A percentile compares a stretch with the other conserved stretches of the same genome.
Conservation (phyloP, 1,284 basidiomycete species). For the Fomes fomentarius region DNA sequence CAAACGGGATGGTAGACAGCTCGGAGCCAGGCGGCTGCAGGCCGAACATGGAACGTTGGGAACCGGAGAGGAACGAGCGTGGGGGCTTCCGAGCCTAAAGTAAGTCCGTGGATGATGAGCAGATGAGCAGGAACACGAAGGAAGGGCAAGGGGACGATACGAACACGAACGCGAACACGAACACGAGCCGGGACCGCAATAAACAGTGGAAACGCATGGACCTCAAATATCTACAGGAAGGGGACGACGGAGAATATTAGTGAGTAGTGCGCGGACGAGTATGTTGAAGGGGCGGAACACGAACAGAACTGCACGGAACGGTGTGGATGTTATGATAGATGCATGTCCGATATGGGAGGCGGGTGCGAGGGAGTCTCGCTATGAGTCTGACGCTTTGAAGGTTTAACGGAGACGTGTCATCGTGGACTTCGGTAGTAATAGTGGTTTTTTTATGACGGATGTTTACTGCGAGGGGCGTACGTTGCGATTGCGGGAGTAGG, state of each 20-base stretch:
- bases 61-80: not conserved
- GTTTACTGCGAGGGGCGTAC: not conserved
- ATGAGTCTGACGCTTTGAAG: not conserved
- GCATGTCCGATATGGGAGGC: slow-evolving; percentile 7
- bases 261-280: not conserved
- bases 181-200: slow-evolving; percentile 7
- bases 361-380: slow-evolving; percentile 1
- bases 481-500: slow-evolving; percentile 5
- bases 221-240: not conserved
- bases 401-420: slow-evolving; percentile 1
- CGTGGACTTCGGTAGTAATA: slow-evolving; percentile 6
- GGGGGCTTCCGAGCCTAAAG: slow-evolving; percentile 5
- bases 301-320: not conserved
- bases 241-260: not conserved
- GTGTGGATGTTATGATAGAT: not conserved
- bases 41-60: not conserved
- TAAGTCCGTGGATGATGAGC: not conserved
- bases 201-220: not conserved
- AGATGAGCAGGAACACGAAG: not conserved
- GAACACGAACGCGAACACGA: slow-evolving; percentile 4
- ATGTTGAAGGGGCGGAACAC: not conserved
- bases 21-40: not conserved
- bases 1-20: not conserved
- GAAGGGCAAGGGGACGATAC: not conserved
- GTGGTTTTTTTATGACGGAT: slow-evolving; percentile 5